Conservation (phyloP, 2,329 filamentous ascomycete species). For the Xylaria hypoxylon region DNA sequence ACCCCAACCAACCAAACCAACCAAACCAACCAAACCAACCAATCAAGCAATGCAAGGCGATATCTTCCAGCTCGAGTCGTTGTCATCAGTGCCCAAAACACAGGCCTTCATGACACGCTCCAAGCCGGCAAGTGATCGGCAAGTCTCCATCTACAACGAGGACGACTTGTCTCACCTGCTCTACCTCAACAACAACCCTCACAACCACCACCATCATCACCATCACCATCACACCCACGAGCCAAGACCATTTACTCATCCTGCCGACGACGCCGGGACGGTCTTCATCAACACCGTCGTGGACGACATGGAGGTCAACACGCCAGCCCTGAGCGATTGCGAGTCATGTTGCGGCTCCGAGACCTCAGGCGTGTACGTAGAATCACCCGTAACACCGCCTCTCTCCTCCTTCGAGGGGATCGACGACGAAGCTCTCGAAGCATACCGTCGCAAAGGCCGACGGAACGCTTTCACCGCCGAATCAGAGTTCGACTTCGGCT, state of each 20-base stretch:
- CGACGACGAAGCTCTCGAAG: conserved; percentile 23
- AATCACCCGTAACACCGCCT: conserved; percentile 38
- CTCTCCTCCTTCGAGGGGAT: conserved; percentile 9
- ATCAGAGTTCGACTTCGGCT: conserved; percentile 47
- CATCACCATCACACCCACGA: conserved; percentile 21
- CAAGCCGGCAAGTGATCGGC: conserved; percentile 22
- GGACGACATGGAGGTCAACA: conserved; percentile 36
- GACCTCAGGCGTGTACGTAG: conserved; percentile 22
- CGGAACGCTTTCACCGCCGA: conserved; percentile 39
- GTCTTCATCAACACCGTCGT: conserved; percentile 45
- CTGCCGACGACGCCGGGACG: conserved; percentile 41
- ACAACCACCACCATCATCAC: conserved; percentile 38
- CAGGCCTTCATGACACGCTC: conserved; percentile 19
- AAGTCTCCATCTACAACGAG: conserved; percentile 50
- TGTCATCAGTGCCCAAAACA: conserved; percentile 35
- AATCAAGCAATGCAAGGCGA: conserved; percentile 47
- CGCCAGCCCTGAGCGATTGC: conserved; percentile 47
- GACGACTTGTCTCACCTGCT: conserved; percentile 50
- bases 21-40: conserved; percentile 4
- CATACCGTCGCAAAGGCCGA: conserved; percentile 34
- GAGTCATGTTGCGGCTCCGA: conserved; percentile 43
- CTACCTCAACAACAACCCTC: conserved; percentile 42
- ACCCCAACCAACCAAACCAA: conserved; percentile 30
- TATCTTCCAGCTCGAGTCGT: conserved; percentile 47
- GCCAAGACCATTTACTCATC: conserved; percentile 23